Percentiles rank a stretch among this genome's conserved stretches.
Evolutionary conservation across 495 filamentous ascomycete species (phyloP).

Genomic region (Hypomontagnella monticulosa): DNA sequence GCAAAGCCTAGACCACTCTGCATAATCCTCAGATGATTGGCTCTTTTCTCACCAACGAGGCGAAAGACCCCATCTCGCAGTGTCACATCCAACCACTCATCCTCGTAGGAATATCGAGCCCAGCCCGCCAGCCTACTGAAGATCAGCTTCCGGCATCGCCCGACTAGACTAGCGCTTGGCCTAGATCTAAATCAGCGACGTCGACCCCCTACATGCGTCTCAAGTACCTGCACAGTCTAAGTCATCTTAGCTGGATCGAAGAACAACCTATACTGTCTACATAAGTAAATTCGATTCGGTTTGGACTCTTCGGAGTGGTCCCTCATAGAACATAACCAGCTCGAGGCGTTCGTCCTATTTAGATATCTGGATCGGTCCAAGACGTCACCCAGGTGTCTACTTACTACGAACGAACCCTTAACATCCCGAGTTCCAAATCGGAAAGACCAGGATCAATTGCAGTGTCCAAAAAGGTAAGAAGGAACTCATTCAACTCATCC

Average conservation of each 20-base stretch:
- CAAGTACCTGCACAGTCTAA: background rate
- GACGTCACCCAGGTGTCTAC: too few species aligned
- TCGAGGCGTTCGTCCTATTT: too few species aligned
- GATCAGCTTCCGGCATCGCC: slow-evolving; percentile 43
- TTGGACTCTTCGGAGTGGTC: too few species aligned
- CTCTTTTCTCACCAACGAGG: slow-evolving; percentile 23
- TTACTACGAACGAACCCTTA: background rate
- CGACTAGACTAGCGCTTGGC: slow-evolving; percentile 24
- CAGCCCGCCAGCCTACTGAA: slow-evolving; percentile 35
- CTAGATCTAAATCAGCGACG: slow-evolving; percentile 26
- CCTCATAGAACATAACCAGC: too few species aligned
- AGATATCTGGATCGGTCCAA: too few species aligned
- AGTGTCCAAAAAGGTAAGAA: slow-evolving; percentile 3
- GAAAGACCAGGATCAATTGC: background rate
- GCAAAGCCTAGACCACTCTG: slow-evolving; percentile 10
- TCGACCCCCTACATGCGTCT: background rate
- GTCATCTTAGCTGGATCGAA: background rate
- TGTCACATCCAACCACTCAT: slow-evolving; percentile 21
- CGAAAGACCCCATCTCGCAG: slow-evolving; percentile 25
- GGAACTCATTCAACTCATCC: slow-evolving; percentile 10
- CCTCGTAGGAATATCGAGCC: background rate
- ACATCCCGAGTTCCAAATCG: too few species aligned
- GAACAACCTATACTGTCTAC: background rate
- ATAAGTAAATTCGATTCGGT: background rate
- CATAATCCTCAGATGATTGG: slow-evolving; percentile 24